A percentile compares a stretch with the other conserved stretches of the same genome.
Conservation (phyloP, 805 yeast genomes). For the Blastobotrys attinorum region DNA sequence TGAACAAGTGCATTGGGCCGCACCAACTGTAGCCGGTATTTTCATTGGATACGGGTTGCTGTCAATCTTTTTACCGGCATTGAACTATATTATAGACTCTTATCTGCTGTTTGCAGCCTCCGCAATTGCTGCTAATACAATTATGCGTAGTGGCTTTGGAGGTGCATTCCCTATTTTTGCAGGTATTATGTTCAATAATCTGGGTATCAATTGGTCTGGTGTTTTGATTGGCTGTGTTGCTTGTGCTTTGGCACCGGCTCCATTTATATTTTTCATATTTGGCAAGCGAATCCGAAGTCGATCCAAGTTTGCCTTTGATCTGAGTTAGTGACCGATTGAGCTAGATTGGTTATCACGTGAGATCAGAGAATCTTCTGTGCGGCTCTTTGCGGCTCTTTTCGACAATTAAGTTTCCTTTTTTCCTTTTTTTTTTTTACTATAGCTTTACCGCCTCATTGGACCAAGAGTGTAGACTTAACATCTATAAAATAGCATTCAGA, state of each 20-base stretch:
- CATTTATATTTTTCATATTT: constrained; percentile 53
- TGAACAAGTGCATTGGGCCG: constrained; percentile 67
- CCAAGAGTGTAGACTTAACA: no score
- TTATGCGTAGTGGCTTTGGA: constrained; percentile 62
- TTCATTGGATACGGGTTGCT: constrained; percentile 65
- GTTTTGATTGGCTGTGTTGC: constrained; percentile 59
- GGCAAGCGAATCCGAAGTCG: constrained; percentile 50
- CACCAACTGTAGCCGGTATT: constrained; percentile 59
- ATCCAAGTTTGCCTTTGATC: constrained; percentile 45
- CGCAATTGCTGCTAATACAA: constrained; percentile 68
- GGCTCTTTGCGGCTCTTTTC: no score
- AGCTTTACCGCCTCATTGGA: no score
- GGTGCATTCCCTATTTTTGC: constrained; percentile 72
- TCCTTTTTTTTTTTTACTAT: no score
- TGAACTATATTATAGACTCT: constrained; percentile 67
- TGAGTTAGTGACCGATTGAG: not conserved
- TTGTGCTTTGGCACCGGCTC: constrained; percentile 53
- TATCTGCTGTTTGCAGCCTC: constrained; percentile 71
- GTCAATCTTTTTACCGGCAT: constrained; percentile 58
- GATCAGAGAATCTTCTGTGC: no score
- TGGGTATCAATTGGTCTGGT: constrained; percentile 80
- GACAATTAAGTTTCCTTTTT: no score
- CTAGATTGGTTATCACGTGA: no score
- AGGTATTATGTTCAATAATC: constrained; percentile 54
- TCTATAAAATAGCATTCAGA: no score